A percentile compares a stretch with the other conserved stretches of the same genome.
Conservation (phyloP, 257 asterid genomes). For the Solanum lignicaule region DNA sequence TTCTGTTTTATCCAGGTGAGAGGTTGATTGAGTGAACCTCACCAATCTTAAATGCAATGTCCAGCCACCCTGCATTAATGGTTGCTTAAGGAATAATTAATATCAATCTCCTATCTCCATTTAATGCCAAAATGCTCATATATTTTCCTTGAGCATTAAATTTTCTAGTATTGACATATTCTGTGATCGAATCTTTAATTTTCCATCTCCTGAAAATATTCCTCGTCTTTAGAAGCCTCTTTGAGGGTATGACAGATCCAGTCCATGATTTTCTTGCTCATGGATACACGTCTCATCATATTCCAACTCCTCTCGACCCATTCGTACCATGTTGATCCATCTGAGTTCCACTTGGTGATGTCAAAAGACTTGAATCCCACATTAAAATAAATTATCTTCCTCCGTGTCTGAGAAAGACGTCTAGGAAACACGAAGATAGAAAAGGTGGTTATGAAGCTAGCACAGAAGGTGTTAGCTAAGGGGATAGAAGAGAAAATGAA, state of each 20-base stretch:
- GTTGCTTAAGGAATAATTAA: background rate
- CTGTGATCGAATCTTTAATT: background rate
- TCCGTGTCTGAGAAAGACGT: background rate
- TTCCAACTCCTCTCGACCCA: background rate
- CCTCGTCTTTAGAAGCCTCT: background rate
- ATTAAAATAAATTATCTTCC: background rate
- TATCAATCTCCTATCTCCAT: background rate
- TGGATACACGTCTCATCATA: background rate
- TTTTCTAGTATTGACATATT: background rate
- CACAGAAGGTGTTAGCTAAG: background rate
- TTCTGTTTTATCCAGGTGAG: background rate
- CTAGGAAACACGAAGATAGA: background rate
- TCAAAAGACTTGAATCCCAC: background rate
- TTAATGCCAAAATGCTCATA: background rate
- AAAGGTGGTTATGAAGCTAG: background rate
- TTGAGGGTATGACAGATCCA: background rate
- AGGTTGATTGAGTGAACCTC: background rate
- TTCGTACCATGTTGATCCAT: background rate
- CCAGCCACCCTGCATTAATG: background rate
- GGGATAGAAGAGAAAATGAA: background rate
- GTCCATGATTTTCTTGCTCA: background rate
- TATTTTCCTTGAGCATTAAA: background rate
- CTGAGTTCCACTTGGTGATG: background rate
- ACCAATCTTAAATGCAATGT: background rate
- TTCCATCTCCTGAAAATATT: background rate